These are phyloP conservation scores for Elsinoe perseae DNA, from an alignment of 2,329 filamentous ascomycete genomes.

Conservation along the genomic window DNA sequence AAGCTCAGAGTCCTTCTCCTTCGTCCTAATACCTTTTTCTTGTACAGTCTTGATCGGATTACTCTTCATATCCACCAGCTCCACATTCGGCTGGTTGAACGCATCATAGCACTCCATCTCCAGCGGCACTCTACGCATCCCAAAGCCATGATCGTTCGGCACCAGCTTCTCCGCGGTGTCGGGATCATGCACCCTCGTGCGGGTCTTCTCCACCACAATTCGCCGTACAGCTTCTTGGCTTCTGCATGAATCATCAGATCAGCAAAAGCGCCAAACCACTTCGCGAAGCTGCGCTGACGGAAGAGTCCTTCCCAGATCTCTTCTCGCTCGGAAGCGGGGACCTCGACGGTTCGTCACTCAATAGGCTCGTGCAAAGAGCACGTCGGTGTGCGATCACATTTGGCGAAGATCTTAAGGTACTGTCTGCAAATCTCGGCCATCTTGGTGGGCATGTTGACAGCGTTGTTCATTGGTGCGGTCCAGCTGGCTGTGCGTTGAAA, in stretches of 20 bases:
- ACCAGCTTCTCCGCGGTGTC: conserved; percentile 46
- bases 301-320: conserved; percentile 30
- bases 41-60: conserved; percentile 38
- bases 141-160: conserved; percentile 43
- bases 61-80: conserved; percentile 39
- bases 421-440: conserved; percentile 10
- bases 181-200: conserved; percentile 34
- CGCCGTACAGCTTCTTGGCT: conserved; percentile 29
- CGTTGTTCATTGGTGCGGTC: conserved; percentile 24
- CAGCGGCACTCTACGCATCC: conserved; percentile 27
- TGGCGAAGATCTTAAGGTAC: conserved; percentile 25
- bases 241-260: conserved; percentile 27
- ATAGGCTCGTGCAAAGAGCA: conserved; percentile 29
- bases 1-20: conserved; percentile 33
- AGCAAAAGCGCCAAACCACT: conserved; percentile 28
- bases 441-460: conserved; percentile 19
- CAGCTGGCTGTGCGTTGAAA: conserved; percentile 31
- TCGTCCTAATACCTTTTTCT: conserved; percentile 33
- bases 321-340: conserved; percentile 26
- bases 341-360: conserved; percentile 29
- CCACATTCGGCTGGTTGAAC: conserved; percentile 40
- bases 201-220: conserved; percentile 32
- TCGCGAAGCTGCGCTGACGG: conserved; percentile 34
- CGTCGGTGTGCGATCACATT: conserved; percentile 22
- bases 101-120: conserved; percentile 47